Conservation (phyloP, 305 asterid species). For the Rubia occidens region DNA sequence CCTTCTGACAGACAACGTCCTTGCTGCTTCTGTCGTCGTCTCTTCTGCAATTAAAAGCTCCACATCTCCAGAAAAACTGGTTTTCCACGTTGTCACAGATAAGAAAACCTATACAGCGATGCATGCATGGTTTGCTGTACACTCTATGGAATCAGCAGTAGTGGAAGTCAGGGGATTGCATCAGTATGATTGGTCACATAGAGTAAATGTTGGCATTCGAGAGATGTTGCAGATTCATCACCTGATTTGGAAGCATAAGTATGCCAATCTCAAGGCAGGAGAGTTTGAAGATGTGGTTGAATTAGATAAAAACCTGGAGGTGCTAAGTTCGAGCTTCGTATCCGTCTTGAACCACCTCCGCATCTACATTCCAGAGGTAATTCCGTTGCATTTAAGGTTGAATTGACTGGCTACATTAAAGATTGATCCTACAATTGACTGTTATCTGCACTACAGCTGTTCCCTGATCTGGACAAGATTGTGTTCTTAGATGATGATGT, state of each 20-base stretch:
- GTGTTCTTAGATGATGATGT: conserved; percentile 77
- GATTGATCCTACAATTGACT: conserved; percentile 27
- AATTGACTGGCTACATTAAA: conserved; percentile 17
- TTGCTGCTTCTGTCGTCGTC: conserved; percentile 79
- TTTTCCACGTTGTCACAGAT: conserved; percentile 73
- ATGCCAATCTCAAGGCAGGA: conserved; percentile 31
- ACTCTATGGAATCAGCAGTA: conserved; percentile 40
- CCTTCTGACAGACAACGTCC: conserved; percentile 71
- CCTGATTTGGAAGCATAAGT: conserved; percentile 44
- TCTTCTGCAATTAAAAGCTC: conserved; percentile 52
- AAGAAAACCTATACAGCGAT: conserved; percentile 67
- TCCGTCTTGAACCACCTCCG: conserved; percentile 80
- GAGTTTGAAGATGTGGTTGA: conserved; percentile 30
- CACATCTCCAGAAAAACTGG: conserved; percentile 40
- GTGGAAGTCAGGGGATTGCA: conserved; percentile 85
- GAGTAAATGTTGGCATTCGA: conserved; percentile 45
- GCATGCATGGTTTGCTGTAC: conserved; percentile 87
- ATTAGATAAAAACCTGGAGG: conserved; percentile 37
- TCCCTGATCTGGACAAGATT: conserved; percentile 66
- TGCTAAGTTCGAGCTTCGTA: conserved; percentile 44
- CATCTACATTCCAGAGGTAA: conserved; percentile 81
- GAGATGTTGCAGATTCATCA: conserved; percentile 67
- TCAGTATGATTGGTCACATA: conserved; percentile 73
- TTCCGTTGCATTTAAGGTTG: conserved; percentile 17
- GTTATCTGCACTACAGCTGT: conserved; percentile 51